Base-by-base conservation (phyloP, 345 rosid genomes). In the Salix exigua region DNA sequence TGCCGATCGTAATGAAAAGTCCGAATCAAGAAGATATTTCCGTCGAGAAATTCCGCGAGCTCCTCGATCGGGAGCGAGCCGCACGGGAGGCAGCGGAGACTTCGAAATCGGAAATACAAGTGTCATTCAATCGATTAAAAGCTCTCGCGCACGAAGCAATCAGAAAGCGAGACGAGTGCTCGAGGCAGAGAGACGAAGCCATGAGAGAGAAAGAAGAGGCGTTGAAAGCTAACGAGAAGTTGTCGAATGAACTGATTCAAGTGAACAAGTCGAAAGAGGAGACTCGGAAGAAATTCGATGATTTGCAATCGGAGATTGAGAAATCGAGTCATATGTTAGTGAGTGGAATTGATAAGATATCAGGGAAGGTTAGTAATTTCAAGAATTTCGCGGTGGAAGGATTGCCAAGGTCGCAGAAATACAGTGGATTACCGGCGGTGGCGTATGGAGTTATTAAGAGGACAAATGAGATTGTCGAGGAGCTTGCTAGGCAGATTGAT, bases 381-480 rank as follows among this genome's bases (percentile, higher is more conserved):
- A 96, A 93, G 88, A 93, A 89, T 76, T 93, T 93, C 66, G 42
- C 92, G 1, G 90, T 86, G 0, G 86, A 85, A 42, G 99, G 95
- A 66, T 88, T 96, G 76, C 97, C 99, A 4, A 85, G 91, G 75
- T 93, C 97, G 6, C 92, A 87, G 75, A 96, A 91, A 79, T 96
- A 93, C 75, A 76, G 85, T 0, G 99, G 99, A 13, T 79, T 93
- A 80, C 91, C 92, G 16, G 89, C 95, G 13, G 84, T 91, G 17
- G 95, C 97, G 0, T 96, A 91, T 71, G 99, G 99, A 35, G 95
- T 92, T 73, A 93, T 96, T 68, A 93, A 88, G 87, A 88, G 98
- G 81, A 93, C 99, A 6, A 91, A 96, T 79, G 99, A 96, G 81
- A 90, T 96, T 7, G 93, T 91, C 30, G 99, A 96, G 79, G 99